Evolutionary conservation across 2,329 filamentous ascomycete genomes (phyloP).

Genomic region (Pezicula neosporulosa): DNA sequence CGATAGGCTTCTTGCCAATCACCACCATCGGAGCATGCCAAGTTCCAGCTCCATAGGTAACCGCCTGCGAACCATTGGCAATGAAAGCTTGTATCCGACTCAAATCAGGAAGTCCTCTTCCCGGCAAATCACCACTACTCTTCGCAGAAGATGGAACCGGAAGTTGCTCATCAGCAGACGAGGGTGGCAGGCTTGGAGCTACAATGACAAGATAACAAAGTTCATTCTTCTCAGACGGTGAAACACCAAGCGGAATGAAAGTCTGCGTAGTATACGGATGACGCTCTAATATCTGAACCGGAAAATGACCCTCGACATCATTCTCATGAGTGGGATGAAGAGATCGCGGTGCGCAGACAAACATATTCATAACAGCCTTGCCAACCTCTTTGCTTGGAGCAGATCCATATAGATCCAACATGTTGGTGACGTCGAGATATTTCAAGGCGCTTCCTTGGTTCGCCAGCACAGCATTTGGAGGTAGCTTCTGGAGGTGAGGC

Average conservation of each 20-base stretch:
- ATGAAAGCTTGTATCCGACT: slow-evolving; percentile 70
- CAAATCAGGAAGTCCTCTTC: slow-evolving; percentile 63
- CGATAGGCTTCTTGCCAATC: slow-evolving; percentile 65
- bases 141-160: slow-evolving; percentile 32
- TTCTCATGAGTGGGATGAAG: slow-evolving; percentile 35
- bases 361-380: slow-evolving; percentile 77
- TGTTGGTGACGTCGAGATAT: slow-evolving; percentile 74
- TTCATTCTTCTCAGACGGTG: slow-evolving; percentile 35
- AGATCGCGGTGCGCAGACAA: slow-evolving; percentile 71
- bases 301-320: slow-evolving; percentile 44
- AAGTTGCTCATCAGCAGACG: slow-evolving; percentile 32
- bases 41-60: slow-evolving; percentile 87
- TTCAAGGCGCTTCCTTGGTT: slow-evolving; percentile 92
- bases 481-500: slow-evolving; percentile 26
- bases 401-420: slow-evolving; percentile 67
- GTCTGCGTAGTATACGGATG: slow-evolving; percentile 95
- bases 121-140: slow-evolving; percentile 11
- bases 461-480: slow-evolving; percentile 50
- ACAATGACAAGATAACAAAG: slow-evolving; percentile 80
- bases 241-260: slow-evolving; percentile 72
- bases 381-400: slow-evolving; percentile 56
- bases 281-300: slow-evolving; percentile 74
- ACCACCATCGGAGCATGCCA: slow-evolving; percentile 97
- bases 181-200: slow-evolving; percentile 66
- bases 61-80: slow-evolving; percentile 73